Base-by-base conservation (phyloP, 2,329 filamentous ascomycete species). In the Colletotrichum sp. region DNA sequence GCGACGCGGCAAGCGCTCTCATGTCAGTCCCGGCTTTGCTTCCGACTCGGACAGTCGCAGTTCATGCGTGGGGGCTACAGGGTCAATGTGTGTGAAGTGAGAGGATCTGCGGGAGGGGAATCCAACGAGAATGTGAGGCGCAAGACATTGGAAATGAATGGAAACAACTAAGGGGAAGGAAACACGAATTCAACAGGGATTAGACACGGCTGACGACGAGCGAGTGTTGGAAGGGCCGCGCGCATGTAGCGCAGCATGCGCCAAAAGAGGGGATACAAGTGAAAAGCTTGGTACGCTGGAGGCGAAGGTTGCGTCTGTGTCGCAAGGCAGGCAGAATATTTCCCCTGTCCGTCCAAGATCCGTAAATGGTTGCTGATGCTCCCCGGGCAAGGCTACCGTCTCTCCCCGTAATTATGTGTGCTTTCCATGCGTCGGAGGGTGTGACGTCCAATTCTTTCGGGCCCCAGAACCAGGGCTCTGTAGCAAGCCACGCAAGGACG, bases 31-130 rank as follows among this genome's bases (percentile, higher is more conserved):
- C 69, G 73, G 61, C 32, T 67, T 62, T 34, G 32, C 61, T 77
- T 70, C 64, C 66, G 74, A 75, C 73, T 75, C 48, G 63, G 28
- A 58, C 21, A 38, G 34, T 61, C 63, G n/a, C 48, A 63, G 36
- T 67, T 32, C 48, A 30, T 72, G 76, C 76, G 79, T 80, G 80
- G 80, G 78, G 78, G 73, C 69, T 69, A 73, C 76, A 75, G 77
- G 78, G 79, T 28, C 43, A 73, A 59, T 68, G 43, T 59, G 69
- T 75, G 56, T 69, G 58, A 64, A 63, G 32, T 56, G 69, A 74
- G 56, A 73, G 36, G 74, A 76, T 76, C 74, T 76, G 74, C 62
- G 67, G 43, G 66, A 62, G 58, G 30, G 68, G 58, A 68, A 72
- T 52, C 73, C 16, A 58, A 55, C 52, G 52, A 64, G 55, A 28